Percentiles rank a stretch among this genome's conserved stretches.
Conservation (phyloP, 1,284 basidiomycete genomes). For the Microbotryomycetes sp. region DNA sequence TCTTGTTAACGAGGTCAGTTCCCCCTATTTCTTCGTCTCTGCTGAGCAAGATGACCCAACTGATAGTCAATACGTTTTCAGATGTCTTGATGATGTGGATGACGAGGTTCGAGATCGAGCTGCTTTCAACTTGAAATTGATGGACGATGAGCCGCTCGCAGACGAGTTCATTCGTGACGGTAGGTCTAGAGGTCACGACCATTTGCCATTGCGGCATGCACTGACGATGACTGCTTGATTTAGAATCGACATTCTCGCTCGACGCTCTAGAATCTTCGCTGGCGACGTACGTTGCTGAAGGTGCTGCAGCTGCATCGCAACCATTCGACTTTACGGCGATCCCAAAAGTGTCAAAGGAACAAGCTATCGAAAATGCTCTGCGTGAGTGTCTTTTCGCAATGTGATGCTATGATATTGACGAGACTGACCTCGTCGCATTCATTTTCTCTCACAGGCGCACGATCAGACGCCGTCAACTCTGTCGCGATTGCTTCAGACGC, state of each 20-base stretch:
- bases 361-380: constrained; percentile 75
- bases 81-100: constrained; percentile 96
- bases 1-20: constrained; percentile 68
- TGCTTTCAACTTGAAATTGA: constrained; percentile 81
- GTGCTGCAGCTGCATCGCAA: constrained; percentile 54
- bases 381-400: constrained; percentile 44
- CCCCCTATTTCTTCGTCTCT: neutral
- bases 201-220: neutral
- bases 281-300: constrained; percentile 78
- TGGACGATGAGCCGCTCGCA: constrained; percentile 72
- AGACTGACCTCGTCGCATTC: too few species aligned
- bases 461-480: constrained; percentile 22
- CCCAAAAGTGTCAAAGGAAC: constrained; percentile 83
- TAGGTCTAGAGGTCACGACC: constrained; percentile 45
- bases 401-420: neutral
- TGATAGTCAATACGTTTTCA: constrained; percentile 40
- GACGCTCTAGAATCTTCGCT: constrained; percentile 78
- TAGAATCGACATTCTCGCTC: constrained; percentile 87
- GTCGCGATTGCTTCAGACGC: constrained; percentile 13
- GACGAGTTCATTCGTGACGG: constrained; percentile 87
- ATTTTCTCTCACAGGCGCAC: constrained; percentile 11
- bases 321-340: constrained; percentile 75
- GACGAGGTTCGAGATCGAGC: constrained; percentile 98
- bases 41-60: neutral
- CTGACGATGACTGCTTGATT: constrained; percentile 11